A percentile compares a stretch with the other conserved stretches of the same genome.
phyloP scores from a whole-genome alignment of 108 stramenopile genomes.

The Aurantiochytrium sp. region DNA sequence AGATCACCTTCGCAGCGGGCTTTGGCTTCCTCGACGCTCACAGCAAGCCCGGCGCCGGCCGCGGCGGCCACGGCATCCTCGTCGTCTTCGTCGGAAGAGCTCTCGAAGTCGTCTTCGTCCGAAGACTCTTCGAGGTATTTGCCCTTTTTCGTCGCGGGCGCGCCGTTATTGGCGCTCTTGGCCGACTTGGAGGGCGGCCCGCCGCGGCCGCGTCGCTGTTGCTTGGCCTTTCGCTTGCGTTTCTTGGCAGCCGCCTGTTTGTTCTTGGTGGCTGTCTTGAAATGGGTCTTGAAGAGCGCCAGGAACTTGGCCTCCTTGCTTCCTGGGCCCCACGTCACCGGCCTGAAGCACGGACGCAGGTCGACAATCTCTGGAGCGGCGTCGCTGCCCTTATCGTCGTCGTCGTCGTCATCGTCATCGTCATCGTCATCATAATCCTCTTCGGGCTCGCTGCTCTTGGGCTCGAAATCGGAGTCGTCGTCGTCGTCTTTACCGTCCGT shows the following conservation, averaged over 20 bases:
- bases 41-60: neutral
- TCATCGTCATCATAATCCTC: conserved; percentile 24
- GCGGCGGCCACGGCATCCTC: neutral
- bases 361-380: neutral
- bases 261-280: neutral
- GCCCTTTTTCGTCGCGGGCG: neutral
- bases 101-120: neutral
- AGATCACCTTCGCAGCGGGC: neutral
- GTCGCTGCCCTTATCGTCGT: neutral
- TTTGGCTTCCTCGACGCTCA: neutral
- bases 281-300: neutral
- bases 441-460: neutral
- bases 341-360: neutral
- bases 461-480: neutral
- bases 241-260: neutral
- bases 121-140: neutral
- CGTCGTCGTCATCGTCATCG: neutral
- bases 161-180: neutral
- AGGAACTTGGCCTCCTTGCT: neutral
- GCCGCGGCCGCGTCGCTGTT: neutral
- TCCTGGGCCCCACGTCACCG: neutral
- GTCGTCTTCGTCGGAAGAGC: neutral
- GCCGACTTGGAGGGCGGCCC: neutral
- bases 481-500: neutral
- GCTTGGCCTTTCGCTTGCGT: neutral